Evolutionary conservation across 2,329 filamentous ascomycete genomes (phyloP).

Genomic region (Cladosporium velox): DNA sequence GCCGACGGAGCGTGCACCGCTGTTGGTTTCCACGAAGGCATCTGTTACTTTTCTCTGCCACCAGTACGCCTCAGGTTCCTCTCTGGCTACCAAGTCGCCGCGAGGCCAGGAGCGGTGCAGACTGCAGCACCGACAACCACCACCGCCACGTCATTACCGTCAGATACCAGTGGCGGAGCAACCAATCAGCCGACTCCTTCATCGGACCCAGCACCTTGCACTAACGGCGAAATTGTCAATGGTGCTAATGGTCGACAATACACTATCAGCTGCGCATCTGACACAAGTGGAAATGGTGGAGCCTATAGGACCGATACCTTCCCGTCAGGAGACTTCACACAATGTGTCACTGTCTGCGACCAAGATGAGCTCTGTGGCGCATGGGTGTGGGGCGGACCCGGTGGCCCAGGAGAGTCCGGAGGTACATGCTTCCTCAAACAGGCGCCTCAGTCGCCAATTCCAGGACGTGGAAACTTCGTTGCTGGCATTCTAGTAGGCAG

Average conservation of each 20-base stretch:
- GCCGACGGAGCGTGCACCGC: background rate
- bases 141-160: background rate
- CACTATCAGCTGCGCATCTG: constrained; percentile 16
- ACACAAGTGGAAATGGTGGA: constrained; percentile 17
- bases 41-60: constrained; percentile 3
- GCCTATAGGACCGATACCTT: background rate
- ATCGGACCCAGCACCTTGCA: background rate
- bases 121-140: background rate
- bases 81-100: background rate
- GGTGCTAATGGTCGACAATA: constrained; percentile 13
- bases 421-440: constrained; percentile 22
- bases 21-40: background rate
- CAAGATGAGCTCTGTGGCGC: constrained; percentile 2
- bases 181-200: background rate
- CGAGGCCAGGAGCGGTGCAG: background rate
- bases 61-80: background rate
- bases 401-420: background rate
- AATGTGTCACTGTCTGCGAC: constrained; percentile 16
- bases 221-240: background rate
- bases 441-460: constrained; percentile 11
- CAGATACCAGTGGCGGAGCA: background rate
- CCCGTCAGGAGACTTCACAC: constrained; percentile 13
- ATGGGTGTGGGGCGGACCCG: constrained; percentile 16
- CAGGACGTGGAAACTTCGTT: constrained; percentile 1
- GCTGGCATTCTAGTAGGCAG: constrained; percentile 18